Conservation (phyloP, 345 rosid species). For the Barbarea vulgaris region DNA sequence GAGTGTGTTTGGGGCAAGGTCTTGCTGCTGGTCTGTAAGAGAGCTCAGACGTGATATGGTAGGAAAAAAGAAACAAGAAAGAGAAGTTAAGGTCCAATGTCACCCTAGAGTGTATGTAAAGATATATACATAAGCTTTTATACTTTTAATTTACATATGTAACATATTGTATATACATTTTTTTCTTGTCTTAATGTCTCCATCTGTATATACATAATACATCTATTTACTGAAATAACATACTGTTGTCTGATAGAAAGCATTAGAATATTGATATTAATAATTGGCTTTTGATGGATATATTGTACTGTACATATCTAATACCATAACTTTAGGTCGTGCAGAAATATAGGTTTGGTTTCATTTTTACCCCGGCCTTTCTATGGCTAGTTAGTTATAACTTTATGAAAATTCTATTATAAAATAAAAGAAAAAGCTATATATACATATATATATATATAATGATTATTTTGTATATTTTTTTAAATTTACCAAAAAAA, state of each 20-base stretch:
- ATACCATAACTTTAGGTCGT: not conserved
- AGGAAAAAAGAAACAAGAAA: conserved; percentile 26
- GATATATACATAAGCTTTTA: conserved; percentile 33
- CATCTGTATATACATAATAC: conserved; percentile 5
- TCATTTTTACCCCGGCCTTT: not conserved
- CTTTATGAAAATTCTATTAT: not conserved
- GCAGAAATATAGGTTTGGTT: not conserved
- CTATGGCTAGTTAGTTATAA: not conserved
- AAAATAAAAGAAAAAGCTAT: not conserved
- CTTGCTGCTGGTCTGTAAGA: conserved; percentile 44
- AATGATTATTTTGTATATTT: not conserved
- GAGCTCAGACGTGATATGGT: conserved; percentile 41
- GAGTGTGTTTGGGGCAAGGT: conserved; percentile 76
- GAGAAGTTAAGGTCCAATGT: conserved; percentile 60
- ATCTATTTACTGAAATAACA: conserved; percentile 3
- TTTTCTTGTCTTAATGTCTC: not conserved
- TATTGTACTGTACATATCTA: not conserved
- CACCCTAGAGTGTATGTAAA: conserved; percentile 70
- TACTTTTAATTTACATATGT: conserved; percentile 28
- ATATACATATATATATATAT: no score
- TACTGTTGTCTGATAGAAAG: not conserved
- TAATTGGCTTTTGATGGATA: not conserved
- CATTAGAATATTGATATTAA: not conserved
- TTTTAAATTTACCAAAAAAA: not conserved
- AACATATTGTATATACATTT: conserved; percentile 15